phyloP scores from a whole-genome alignment of 192 early-diverging fungal species.

The Phlyctochytrium planicorne region DNA sequence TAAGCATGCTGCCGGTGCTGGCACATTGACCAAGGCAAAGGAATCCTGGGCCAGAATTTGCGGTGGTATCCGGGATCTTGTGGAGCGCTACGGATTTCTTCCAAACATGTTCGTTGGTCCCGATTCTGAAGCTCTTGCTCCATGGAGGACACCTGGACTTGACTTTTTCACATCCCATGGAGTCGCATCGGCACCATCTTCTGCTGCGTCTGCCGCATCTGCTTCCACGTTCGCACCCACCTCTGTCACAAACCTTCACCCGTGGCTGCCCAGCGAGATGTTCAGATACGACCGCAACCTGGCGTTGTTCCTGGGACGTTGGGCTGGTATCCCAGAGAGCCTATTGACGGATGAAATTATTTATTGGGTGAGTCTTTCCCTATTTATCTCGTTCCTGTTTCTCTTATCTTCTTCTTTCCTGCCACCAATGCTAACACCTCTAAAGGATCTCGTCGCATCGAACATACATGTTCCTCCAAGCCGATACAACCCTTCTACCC shows the following conservation, averaged over 20 bases:
- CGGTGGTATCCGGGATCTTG: slow-evolving; percentile 11
- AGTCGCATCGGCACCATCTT: neutral
- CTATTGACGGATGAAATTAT: slow-evolving; percentile 15
- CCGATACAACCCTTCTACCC: neutral
- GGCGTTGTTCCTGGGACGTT: slow-evolving; percentile 8
- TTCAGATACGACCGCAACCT: slow-evolving; percentile 15
- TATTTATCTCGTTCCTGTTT: neutral
- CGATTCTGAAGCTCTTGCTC: neutral
- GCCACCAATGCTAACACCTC: neutral
- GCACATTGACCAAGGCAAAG: neutral
- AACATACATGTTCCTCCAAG: slow-evolving; percentile 14
- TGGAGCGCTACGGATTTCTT: slow-evolving; percentile 10
- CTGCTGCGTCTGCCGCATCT: too few species aligned
- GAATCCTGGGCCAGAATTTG: slow-evolving; percentile 19
- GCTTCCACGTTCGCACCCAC: neutral
- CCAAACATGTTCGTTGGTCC: slow-evolving; percentile 13
- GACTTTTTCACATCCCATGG: slow-evolving; percentile 1
- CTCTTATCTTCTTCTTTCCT: neutral
- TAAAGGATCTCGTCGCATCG: slow-evolving; percentile 13
- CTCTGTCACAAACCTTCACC: neutral
- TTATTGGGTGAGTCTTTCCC: slow-evolving; percentile 20
- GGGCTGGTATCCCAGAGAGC: slow-evolving; percentile 3
- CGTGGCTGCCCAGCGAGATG: slow-evolving; percentile 18
- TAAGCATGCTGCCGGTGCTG: slow-evolving; percentile 4
- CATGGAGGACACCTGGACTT: neutral